Base-by-base conservation (phyloP, 2,329 filamentous ascomycete genomes). In the Xylariaceae sp. region DNA sequence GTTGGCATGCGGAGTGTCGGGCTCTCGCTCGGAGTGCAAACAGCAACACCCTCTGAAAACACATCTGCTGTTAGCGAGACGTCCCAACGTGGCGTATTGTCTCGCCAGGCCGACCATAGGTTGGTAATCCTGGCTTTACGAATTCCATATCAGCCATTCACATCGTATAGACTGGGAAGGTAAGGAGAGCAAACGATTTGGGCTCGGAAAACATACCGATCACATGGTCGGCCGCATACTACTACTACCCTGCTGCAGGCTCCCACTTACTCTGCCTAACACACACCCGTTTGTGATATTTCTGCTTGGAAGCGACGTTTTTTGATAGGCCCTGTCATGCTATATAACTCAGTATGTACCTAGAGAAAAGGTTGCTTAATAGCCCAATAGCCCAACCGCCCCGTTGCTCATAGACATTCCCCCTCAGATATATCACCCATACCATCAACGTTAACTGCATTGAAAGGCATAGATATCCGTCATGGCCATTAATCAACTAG, bases 401-500 rank as follows among this genome's bases (percentile, higher is more conserved):
- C 23, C 4, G 23, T 49, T 57, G 17, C 39, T 48, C 44, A 37
- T 51, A n/a, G 39, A 23, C 56, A 8, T 8, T 17, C 23, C 18
- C 23, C 49, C 49, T 51, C 10, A 23, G 10, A 13, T 1, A 23
- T 34, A 51, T 51, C 7, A 4, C 49, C 30, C 10, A 17, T 52
- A 23, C 37, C 44, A 42, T n/a, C 42, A 56, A 50, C 48, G 39
- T 53, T 45, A 23, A 50, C 37, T 13, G 39, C 6, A 51, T 35
- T 44, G 30, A 58, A 58, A 53, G 44, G 37, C 49, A 58, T 17
- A 54, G 18, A 9, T n/a, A 55, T 55, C 39, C 56, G 55, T 35
- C 60, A 64, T 64, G 62, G 17, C 60, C 57, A 54, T 54, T 7
- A 62, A 62, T 49, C 54, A 51, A 42, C 53, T 60, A 49, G 61